Evolutionary conservation across 306 rosid species (phyloP).

Genomic region (Rubus idaeus): DNA sequence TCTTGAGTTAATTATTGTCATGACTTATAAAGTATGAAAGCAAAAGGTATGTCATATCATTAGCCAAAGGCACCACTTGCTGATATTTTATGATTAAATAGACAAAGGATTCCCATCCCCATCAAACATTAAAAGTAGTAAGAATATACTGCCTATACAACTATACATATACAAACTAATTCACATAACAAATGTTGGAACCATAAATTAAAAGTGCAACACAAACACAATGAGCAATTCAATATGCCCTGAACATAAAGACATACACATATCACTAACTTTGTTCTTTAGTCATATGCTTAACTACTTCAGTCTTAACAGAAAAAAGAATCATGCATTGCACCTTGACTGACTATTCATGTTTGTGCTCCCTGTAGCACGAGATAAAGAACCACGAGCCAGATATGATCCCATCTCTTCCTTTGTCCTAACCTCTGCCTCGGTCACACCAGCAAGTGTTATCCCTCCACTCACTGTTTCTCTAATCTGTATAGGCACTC

Average conservation of each 20-base stretch:
- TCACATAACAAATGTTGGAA: background rate
- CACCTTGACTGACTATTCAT: constrained; percentile 97
- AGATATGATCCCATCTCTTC: constrained; percentile 84
- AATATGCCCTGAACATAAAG: background rate
- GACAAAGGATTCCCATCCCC: background rate
- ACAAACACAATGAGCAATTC: background rate
- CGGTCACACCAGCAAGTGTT: constrained; percentile 87
- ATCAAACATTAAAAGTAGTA: background rate
- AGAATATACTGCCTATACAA: background rate
- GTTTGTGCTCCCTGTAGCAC: constrained; percentile 93
- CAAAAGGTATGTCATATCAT: background rate
- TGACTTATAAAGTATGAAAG: background rate
- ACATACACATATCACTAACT: background rate
- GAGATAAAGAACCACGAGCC: constrained; percentile 64
- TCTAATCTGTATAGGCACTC: constrained; percentile 88
- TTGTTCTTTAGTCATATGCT: background rate
- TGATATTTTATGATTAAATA: background rate
- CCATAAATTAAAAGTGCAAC: background rate
- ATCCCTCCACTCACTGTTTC: constrained; percentile 85
- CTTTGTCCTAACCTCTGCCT: constrained; percentile 70
- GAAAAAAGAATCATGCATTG: background rate
- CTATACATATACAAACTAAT: background rate
- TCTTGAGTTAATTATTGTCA: background rate
- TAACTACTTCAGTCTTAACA: background rate
- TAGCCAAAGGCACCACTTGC: background rate